Base-by-base conservation (phyloP, 805 yeast genomes). In the Ogataea nitratoaversa region DNA sequence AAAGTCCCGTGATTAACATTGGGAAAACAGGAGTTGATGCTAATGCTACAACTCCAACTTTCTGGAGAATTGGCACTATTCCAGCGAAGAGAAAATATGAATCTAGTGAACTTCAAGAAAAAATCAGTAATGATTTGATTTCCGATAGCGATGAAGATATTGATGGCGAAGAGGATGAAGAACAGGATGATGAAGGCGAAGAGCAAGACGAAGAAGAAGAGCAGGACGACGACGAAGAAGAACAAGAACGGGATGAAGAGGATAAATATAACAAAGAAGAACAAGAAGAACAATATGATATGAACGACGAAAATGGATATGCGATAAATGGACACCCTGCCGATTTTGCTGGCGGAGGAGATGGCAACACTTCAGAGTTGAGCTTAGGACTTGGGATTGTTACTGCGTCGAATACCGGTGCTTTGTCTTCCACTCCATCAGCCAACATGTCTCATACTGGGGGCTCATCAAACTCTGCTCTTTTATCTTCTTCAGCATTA, bases 401-500 rank as follows among this genome's bases (percentile, higher is more conserved):
- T n/a, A 14, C 14, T 9, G 13, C 30, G 8, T 27, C 14, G 13
- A 27, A 27, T 27, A 13, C 30, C 25, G 25, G 25, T 22, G 11
- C 11, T 22, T 22, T 22, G 25, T 11, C 11, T 8, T 22, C 25
- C 25, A 22, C 25, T n/a, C n/a, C n/a, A n/a, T n/a, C n/a, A n/a
- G n/a, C n/a, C n/a, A n/a, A n/a, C n/a, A n/a, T n/a, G n/a, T n/a
- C n/a, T n/a, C n/a, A n/a, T n/a, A 8, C 25, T 23, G 25, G 9
- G 7, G 11, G 7, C 25, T 11, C 25, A 23, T 32, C 24, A 12
- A 40, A 40, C 18, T 51, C 49, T n/a, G 54, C 40, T 3, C 48
- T 55, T 17, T 46, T 58, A 11, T 59, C 67, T 14, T 62, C 71
- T 2, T 63, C 71, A 0, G 62, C 72, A 1, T 63, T 72, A 0